Conservation (phyloP, 106 monocot species). For the Allium sativum region DNA sequence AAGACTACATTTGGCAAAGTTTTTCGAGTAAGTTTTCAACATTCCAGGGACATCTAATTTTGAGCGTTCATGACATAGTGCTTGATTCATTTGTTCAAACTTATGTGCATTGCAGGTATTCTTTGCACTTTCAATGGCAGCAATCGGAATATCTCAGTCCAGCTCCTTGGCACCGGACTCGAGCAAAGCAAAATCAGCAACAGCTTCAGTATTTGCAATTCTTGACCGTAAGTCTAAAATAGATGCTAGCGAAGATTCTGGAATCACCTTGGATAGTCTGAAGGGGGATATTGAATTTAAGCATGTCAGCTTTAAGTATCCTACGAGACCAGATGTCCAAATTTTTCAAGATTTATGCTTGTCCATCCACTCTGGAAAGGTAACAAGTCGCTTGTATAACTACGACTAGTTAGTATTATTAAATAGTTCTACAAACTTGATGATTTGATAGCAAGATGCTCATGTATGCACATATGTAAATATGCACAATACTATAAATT, state of each 20-base stretch:
- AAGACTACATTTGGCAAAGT: slow-evolving; percentile 49
- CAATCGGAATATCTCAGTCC: slow-evolving; percentile 32
- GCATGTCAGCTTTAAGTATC: slow-evolving; percentile 45
- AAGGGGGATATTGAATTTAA: slow-evolving; percentile 39
- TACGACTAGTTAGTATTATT: not conserved
- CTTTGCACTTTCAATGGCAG: slow-evolving; percentile 34
- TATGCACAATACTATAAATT: no score
- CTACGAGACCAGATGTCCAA: slow-evolving; percentile 38
- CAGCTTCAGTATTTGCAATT: slow-evolving; percentile 42
- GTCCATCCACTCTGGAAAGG: slow-evolving; percentile 37
- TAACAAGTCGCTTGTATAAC: not conserved
- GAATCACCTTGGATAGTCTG: slow-evolving; percentile 18
- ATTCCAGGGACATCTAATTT: no score
- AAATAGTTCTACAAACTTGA: not conserved
- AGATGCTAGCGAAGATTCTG: slow-evolving; percentile 24
- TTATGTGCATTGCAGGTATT: slow-evolving; percentile 26
- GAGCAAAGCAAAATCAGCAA: slow-evolving; percentile 43
- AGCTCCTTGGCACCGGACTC: slow-evolving; percentile 38
- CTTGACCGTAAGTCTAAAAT: slow-evolving; percentile 40
- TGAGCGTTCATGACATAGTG: no score
- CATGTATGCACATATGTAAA: no score
- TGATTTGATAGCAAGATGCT: no score
- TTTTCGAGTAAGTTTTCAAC: slow-evolving; percentile 29
- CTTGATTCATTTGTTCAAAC: not conserved
- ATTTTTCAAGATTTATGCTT: slow-evolving; percentile 47